These are phyloP conservation scores for Fusarium sp. DNA, from an alignment of 2,329 filamentous ascomycete species.

Conservation along the genomic window DNA sequence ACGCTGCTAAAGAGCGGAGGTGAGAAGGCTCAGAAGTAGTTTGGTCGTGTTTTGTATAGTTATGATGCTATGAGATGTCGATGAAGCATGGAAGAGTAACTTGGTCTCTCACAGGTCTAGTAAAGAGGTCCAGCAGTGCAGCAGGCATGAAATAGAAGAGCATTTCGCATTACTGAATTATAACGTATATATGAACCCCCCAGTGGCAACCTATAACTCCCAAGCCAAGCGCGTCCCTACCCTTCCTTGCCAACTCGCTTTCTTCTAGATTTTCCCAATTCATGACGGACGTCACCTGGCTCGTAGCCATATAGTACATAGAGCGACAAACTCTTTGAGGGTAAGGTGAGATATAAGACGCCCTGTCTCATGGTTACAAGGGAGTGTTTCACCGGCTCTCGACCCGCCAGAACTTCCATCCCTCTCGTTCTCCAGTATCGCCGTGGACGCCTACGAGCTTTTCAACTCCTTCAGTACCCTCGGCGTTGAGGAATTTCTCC, in stretches of 20 bases:
- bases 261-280: constrained; percentile 28
- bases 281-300: constrained; percentile 41
- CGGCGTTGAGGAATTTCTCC: constrained; percentile 83
- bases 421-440: constrained; percentile 75
- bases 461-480: constrained; percentile 88
- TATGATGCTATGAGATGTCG: background rate
- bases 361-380: background rate
- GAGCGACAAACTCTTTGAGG: constrained; percentile 14
- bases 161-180: constrained; percentile 44
- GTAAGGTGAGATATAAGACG: constrained; percentile 3
- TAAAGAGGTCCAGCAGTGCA: background rate
- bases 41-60: background rate
- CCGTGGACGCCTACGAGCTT: constrained; percentile 84
- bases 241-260: constrained; percentile 25
- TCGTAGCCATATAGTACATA: constrained; percentile 38
- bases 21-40: constrained; percentile 17
- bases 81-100: background rate
- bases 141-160: constrained; percentile 22
- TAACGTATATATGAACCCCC: constrained; percentile 41
- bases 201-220: constrained; percentile 25
- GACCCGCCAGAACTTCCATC: constrained; percentile 89
- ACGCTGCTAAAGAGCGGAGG: constrained; percentile 41
- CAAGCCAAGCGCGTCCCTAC: constrained; percentile 35
- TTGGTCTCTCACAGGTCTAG: background rate
- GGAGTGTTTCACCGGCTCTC: constrained; percentile 55